Conservation (phyloP, 352 stramenopile genomes). For the Phytophthora chlamydospora region DNA sequence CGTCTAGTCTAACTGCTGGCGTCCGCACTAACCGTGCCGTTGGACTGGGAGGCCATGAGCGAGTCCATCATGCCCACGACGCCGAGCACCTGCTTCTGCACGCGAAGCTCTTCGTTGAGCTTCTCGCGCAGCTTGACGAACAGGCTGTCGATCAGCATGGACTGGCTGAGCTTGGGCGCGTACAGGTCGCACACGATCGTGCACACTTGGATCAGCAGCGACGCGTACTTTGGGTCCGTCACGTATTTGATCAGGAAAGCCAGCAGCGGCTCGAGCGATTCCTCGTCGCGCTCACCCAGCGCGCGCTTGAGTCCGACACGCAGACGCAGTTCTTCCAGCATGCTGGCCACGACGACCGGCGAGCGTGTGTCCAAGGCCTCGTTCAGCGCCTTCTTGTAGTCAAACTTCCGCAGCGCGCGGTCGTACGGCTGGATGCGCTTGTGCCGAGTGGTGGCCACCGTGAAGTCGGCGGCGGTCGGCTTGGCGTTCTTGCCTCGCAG, state of each 20-base stretch:
- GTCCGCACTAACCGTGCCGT: constrained; percentile 48
- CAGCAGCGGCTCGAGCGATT: constrained; percentile 94
- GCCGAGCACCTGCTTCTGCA: constrained; percentile 86
- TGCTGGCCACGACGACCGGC: constrained; percentile 91
- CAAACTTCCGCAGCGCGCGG: constrained; percentile 93
- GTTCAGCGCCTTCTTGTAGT: constrained; percentile 96
- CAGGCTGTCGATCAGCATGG: constrained; percentile 92
- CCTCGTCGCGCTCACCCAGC: constrained; percentile 92
- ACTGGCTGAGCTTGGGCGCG: constrained; percentile 90
- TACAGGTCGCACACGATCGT: constrained; percentile 95
- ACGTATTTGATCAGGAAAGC: constrained; percentile 96
- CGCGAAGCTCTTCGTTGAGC: constrained; percentile 82
- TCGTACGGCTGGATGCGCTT: constrained; percentile 94
- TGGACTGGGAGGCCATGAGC: constrained; percentile 87
- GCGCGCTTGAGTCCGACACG: constrained; percentile 91
- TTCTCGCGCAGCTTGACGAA: constrained; percentile 93
- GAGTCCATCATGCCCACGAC: constrained; percentile 92
- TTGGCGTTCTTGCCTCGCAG: constrained; percentile 88
- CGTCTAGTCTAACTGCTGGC: constrained; percentile 41
- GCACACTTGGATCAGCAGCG: constrained; percentile 92
- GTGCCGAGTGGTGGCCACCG: constrained; percentile 81
- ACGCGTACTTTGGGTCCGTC: constrained; percentile 93
- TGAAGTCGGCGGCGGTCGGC: constrained; percentile 74
- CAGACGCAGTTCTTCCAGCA: constrained; percentile 95
- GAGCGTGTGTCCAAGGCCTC: constrained; percentile 92